phyloP scores from a whole-genome alignment of 1,284 basidiomycete species.

The Tilletia setariae region DNA sequence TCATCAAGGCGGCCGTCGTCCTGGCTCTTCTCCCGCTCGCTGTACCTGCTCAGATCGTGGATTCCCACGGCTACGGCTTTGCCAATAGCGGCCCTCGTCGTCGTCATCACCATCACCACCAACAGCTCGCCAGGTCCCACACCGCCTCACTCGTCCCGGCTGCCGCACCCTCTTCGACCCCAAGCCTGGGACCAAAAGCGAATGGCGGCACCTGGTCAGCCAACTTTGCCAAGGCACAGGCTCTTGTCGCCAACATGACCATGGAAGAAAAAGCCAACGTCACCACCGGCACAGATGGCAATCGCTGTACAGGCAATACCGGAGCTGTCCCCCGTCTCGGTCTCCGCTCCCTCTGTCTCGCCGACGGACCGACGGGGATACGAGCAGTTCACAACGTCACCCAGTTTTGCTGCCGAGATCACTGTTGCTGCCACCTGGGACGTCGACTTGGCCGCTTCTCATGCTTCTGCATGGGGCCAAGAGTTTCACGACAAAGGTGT shows the following conservation, averaged over 20 bases:
- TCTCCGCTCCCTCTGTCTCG: conserved; percentile 68
- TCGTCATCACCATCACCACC: no score
- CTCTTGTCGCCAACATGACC: conserved; percentile 54
- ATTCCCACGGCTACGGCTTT: no score
- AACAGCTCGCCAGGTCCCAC: no score
- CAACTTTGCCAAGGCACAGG: conserved; percentile 60
- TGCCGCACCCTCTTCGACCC: no score
- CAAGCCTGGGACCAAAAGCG: no score
- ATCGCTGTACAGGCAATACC: conserved; percentile 40
- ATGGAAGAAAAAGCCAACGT: conserved; percentile 58
- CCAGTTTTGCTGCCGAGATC: conserved; percentile 30
- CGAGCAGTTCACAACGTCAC: conserved; percentile 53
- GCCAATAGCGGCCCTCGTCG: no score
- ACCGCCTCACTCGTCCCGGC: no score
- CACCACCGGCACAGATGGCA: conserved; percentile 55
- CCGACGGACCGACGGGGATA: conserved; percentile 63
- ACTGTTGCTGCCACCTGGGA: conserved; percentile 32
- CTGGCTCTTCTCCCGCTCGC: no score
- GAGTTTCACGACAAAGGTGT: conserved; percentile 33
- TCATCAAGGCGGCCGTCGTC: no score
- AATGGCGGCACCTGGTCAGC: conserved; percentile 61
- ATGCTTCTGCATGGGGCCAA: conserved; percentile 25
- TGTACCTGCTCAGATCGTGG: no score
- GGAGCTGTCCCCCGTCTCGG: conserved; percentile 61
- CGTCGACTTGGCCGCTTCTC: conserved; percentile 27